Conservation (phyloP, 441 rosid species). For the Isatis lusitanica region DNA sequence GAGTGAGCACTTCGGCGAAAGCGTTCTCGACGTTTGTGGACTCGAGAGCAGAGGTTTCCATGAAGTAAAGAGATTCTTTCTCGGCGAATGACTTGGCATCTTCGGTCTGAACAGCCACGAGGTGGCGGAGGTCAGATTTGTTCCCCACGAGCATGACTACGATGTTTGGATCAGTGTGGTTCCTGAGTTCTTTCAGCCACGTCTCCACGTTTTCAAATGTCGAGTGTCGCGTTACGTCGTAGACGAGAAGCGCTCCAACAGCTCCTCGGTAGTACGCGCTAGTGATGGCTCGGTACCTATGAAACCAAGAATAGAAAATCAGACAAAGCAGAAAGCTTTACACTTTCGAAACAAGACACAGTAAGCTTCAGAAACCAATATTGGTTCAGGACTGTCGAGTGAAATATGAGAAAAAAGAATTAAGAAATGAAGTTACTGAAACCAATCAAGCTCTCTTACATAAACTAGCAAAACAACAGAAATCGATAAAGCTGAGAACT, state of each 20-base stretch:
- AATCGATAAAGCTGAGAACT: neutral
- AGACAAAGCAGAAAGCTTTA: neutral
- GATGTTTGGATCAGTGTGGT: slow-evolving; percentile 85
- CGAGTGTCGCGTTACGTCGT: slow-evolving; percentile 81
- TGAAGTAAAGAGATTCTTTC: slow-evolving; percentile 73
- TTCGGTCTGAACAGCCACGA: slow-evolving; percentile 68
- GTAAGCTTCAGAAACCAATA: no score
- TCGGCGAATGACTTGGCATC: slow-evolving; percentile 75
- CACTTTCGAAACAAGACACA: neutral
- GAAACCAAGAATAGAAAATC: neutral
- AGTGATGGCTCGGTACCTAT: slow-evolving; percentile 88
- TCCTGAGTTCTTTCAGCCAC: slow-evolving; percentile 83
- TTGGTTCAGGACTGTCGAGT: neutral
- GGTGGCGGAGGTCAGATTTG: slow-evolving; percentile 89
- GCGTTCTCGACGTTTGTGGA: slow-evolving; percentile 81
- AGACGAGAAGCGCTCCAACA: slow-evolving; percentile 87
- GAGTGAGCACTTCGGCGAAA: slow-evolving; percentile 80
- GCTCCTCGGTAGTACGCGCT: slow-evolving; percentile 92
- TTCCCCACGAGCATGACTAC: slow-evolving; percentile 91
- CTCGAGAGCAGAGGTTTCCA: slow-evolving; percentile 90
- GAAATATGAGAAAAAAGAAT: neutral
- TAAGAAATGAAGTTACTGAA: neutral
- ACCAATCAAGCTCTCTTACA: neutral
- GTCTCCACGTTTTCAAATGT: slow-evolving; percentile 80
- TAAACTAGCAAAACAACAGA: neutral